Percentiles rank a stretch among this genome's conserved stretches.
These are phyloP conservation scores for Haberlea rhodopensis DNA, from an alignment of 257 asterid species.

Conservation along the genomic window DNA sequence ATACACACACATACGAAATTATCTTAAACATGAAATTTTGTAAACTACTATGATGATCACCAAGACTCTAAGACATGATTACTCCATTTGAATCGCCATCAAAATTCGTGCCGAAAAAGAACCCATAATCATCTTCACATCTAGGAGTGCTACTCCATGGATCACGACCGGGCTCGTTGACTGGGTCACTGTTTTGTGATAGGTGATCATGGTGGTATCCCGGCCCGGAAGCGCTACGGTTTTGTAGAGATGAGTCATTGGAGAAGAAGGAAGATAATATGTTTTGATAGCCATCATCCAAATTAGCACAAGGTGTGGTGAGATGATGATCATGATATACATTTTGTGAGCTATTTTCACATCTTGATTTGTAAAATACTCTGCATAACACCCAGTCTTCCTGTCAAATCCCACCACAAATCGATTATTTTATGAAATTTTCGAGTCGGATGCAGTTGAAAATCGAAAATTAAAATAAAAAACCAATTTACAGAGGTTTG, in stretches of 20 bases:
- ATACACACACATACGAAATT: too few species aligned
- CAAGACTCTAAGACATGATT: not conserved
- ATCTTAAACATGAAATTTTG: too few species aligned
- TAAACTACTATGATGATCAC: not conserved
- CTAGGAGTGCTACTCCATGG: constrained; percentile 12
- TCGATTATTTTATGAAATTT: too few species aligned
- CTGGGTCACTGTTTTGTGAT: constrained; percentile 10
- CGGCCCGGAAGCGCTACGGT: constrained; percentile 31
- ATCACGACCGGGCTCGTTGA: constrained; percentile 7
- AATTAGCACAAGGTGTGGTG: not conserved
- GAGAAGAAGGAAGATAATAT: constrained; percentile 23
- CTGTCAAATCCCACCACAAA: constrained; percentile 33
- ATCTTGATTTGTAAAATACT: constrained; percentile 67
- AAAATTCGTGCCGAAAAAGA: constrained; percentile 34
- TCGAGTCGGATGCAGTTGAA: not conserved
- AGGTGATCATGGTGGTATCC: constrained; percentile 27
- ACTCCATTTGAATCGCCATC: constrained; percentile 25
- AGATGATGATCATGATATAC: constrained; percentile 14
- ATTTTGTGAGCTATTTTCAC: constrained; percentile 36
- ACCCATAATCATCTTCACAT: constrained; percentile 38
- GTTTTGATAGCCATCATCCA: constrained; percentile 27
- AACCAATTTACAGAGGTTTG: too few species aligned
- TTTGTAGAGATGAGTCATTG: constrained; percentile 28
- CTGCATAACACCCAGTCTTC: constrained; percentile 86
- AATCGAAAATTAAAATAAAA: too few species aligned